A percentile compares a stretch with the other conserved stretches of the same genome.
phyloP scores from a whole-genome alignment of 2,329 filamentous ascomycete genomes.

The Neonectria punicea region DNA sequence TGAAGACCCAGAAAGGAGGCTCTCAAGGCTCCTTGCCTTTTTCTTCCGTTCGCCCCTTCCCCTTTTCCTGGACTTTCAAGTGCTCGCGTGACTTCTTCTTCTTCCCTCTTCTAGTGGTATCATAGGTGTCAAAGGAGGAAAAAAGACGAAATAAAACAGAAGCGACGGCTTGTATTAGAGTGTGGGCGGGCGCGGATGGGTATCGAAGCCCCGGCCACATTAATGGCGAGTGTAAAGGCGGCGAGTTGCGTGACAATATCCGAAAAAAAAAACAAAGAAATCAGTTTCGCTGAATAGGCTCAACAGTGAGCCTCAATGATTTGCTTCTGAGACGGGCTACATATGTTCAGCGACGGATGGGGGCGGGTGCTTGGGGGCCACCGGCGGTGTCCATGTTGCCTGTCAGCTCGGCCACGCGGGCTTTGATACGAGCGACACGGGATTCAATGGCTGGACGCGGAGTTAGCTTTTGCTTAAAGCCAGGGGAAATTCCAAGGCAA shows the following conservation, averaged over 20 bases:
- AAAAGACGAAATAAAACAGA: slow-evolving; percentile 36
- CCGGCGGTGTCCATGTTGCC: slow-evolving; percentile 76
- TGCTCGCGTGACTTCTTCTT: slow-evolving; percentile 39
- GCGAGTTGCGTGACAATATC: slow-evolving; percentile 29
- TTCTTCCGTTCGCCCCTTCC: slow-evolving; percentile 14
- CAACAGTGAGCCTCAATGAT: slow-evolving; percentile 9
- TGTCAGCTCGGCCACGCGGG: slow-evolving; percentile 93
- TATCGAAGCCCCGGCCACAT: slow-evolving; percentile 24
- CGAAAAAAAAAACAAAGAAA: slow-evolving; percentile 24
- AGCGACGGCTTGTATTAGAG: slow-evolving; percentile 42
- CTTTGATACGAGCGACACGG: slow-evolving; percentile 96
- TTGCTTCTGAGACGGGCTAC: background rate
- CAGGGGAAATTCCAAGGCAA: background rate
- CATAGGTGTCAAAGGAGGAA: slow-evolving; percentile 41
- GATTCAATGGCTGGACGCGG: slow-evolving; percentile 84
- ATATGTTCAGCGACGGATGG: slow-evolving; percentile 34
- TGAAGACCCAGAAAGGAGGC: slow-evolving; percentile 5
- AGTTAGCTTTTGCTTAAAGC: slow-evolving; percentile 35
- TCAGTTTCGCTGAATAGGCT: slow-evolving; percentile 16
- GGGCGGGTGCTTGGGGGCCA: slow-evolving; percentile 46
- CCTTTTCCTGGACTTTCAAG: slow-evolving; percentile 30
- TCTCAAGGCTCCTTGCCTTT: slow-evolving; percentile 20
- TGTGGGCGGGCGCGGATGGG: slow-evolving; percentile 29
- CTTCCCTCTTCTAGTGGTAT: slow-evolving; percentile 46
- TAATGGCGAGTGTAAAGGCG: slow-evolving; percentile 27